These are phyloP conservation scores for Phytophthora boehmeriae DNA, from an alignment of 352 stramenopile genomes.

Conservation along the genomic window DNA sequence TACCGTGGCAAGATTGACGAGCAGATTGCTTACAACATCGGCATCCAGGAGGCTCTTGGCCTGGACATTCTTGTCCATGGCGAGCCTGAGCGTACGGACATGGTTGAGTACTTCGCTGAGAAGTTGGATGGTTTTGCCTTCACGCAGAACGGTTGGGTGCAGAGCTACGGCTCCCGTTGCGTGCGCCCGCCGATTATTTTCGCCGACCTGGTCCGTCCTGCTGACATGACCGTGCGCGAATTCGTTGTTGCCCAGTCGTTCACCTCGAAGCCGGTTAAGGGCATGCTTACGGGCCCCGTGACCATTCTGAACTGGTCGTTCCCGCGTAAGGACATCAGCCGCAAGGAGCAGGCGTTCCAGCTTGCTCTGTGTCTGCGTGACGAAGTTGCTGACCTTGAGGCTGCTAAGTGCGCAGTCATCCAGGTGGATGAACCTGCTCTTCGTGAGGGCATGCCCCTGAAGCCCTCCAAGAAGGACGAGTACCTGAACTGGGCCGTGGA, in stretches of 20 bases:
- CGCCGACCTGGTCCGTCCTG: conserved; percentile 82
- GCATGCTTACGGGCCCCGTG: conserved; percentile 94
- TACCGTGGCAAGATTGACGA: conserved; percentile 91
- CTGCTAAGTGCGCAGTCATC: conserved; percentile 89
- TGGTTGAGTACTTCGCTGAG: conserved; percentile 96
- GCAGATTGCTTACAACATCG: conserved; percentile 93
- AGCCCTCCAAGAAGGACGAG: conserved; percentile 82
- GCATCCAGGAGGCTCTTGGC: conserved; percentile 90
- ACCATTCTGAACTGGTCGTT: conserved; percentile 97
- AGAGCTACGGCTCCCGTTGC: conserved; percentile 93
- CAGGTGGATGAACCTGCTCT: conserved; percentile 93
- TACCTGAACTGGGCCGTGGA: conserved; percentile 84
- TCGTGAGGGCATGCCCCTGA: conserved; percentile 92
- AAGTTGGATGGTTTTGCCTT: conserved; percentile 93
- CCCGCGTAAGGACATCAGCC: conserved; percentile 89
- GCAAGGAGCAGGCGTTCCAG: conserved; percentile 91
- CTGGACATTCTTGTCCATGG: conserved; percentile 95
- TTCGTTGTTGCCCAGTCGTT: conserved; percentile 92
- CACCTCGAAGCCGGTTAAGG: conserved; percentile 92
- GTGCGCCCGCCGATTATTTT: conserved; percentile 93
- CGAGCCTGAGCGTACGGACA: conserved; percentile 93
- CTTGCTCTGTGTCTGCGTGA: conserved; percentile 89
- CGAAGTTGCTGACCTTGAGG: conserved; percentile 91
- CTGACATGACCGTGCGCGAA: conserved; percentile 91
- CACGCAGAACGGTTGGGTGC: conserved; percentile 93